A percentile compares a stretch with the other conserved stretches of the same genome.
These are phyloP conservation scores for Lolium rigidum DNA, from an alignment of 176 grass and related monocot species.

Conservation along the genomic window DNA sequence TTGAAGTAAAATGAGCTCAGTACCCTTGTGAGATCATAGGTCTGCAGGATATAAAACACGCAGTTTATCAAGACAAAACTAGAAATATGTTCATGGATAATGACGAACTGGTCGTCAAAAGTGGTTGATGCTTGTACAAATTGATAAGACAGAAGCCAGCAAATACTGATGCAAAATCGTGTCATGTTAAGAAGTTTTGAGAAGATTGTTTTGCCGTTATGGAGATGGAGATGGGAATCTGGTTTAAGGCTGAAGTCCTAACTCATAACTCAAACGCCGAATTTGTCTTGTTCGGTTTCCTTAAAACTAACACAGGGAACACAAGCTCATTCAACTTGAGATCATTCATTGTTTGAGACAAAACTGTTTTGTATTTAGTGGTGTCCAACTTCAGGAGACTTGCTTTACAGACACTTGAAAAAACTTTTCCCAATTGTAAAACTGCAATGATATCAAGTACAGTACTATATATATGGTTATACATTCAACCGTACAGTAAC, in stretches of 20 bases:
- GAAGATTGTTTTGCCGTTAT: background rate
- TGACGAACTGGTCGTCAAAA: conserved; percentile 15
- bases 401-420: conserved; percentile 2
- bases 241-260: background rate
- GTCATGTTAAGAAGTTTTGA: background rate
- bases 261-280: background rate
- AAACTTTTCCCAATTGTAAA: background rate
- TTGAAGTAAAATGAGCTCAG: conserved; percentile 87
- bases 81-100: conserved; percentile 25
- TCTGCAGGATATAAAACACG: conserved; percentile 52
- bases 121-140: background rate
- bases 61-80: conserved; percentile 23
- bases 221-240: background rate
- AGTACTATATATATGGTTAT: background rate
- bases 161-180: background rate
- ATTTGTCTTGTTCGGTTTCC: conserved; percentile 18
- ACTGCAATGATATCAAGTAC: background rate
- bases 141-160: conserved; percentile 27
- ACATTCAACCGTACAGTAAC: background rate
- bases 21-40: conserved; percentile 72
- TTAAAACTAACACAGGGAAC: background rate
- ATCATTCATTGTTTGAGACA: background rate
- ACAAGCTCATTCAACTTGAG: background rate
- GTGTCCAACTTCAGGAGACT: background rate
- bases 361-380: background rate